These are phyloP conservation scores for Atkinsonella texensis DNA, from an alignment of 2,329 filamentous ascomycete species.

Conservation along the genomic window DNA sequence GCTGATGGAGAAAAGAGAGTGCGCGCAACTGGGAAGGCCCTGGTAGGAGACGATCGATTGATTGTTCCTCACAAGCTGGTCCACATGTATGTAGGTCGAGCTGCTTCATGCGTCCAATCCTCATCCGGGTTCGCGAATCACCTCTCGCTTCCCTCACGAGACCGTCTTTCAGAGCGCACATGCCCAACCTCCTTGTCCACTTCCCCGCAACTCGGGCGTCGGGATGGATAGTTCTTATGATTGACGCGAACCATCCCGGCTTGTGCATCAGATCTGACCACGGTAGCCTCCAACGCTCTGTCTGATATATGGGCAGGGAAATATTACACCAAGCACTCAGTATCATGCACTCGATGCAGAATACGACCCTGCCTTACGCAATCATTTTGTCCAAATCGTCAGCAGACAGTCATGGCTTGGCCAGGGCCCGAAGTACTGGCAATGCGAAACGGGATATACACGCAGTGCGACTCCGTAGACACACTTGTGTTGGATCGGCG, in stretches of 20 bases:
- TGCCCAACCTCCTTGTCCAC: not conserved
- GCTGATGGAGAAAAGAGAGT: constrained; percentile 67
- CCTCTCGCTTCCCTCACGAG: not conserved
- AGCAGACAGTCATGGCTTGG: not conserved
- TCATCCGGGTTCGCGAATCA: not conserved
- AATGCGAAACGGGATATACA: not conserved
- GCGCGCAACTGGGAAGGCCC: constrained; percentile 63
- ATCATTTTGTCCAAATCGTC: not conserved
- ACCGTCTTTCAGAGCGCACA: not conserved
- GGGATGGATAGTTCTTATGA: not conserved
- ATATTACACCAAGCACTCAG: not conserved
- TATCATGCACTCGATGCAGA: not conserved
- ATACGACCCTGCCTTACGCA: not conserved
- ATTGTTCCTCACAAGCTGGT: constrained; percentile 73
- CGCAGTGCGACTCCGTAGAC: not conserved
- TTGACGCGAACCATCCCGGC: not conserved
- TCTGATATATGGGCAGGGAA: not conserved
- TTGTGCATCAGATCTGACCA: not conserved
- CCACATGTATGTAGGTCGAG: constrained; percentile 69
- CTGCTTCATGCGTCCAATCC: not conserved
- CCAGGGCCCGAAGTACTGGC: not conserved
- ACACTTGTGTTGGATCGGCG: not conserved
- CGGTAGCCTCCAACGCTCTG: not conserved
- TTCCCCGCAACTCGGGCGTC: not conserved
- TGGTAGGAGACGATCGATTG: constrained; percentile 72